Conservation (phyloP, 2,329 filamentous ascomycete genomes). For the Sporothrix brunneoviolacea region DNA sequence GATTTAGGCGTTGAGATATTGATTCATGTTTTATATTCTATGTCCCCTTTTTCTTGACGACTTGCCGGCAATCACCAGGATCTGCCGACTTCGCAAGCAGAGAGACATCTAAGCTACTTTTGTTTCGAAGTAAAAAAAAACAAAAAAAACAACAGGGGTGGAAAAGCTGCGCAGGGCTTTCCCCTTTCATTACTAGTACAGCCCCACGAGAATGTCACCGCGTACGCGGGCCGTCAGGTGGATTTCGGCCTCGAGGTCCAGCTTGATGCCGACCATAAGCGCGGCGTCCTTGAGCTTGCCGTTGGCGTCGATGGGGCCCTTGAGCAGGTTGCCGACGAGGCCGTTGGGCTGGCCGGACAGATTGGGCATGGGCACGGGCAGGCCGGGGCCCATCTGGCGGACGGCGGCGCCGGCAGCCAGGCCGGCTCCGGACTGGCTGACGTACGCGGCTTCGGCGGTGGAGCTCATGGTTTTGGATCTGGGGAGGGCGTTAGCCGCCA, state of each 20-base stretch:
- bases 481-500: neutral
- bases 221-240: constrained; percentile 54
- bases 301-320: constrained; percentile 49
- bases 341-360: constrained; percentile 31
- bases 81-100: neutral
- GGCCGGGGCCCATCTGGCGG: constrained; percentile 15
- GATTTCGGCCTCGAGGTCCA: constrained; percentile 57
- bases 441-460: constrained; percentile 13
- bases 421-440: constrained; percentile 12
- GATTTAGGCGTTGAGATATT: too few species aligned
- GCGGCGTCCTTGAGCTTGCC: constrained; percentile 52
- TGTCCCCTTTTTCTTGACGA: neutral
- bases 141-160: neutral
- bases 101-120: neutral
- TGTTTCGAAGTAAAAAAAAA: too few species aligned
- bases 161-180: too few species aligned
- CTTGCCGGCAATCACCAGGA: constrained; percentile 13
- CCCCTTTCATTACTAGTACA: constrained; percentile 35
- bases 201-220: constrained; percentile 54
- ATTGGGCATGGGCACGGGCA: constrained; percentile 27
- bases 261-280: constrained; percentile 55
- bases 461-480: constrained; percentile 18
- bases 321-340: constrained; percentile 42
- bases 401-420: constrained; percentile 11
- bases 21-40: neutral